Conservation (phyloP, 2,329 filamentous ascomycete species). For the Aspergillus arachidicola region DNA sequence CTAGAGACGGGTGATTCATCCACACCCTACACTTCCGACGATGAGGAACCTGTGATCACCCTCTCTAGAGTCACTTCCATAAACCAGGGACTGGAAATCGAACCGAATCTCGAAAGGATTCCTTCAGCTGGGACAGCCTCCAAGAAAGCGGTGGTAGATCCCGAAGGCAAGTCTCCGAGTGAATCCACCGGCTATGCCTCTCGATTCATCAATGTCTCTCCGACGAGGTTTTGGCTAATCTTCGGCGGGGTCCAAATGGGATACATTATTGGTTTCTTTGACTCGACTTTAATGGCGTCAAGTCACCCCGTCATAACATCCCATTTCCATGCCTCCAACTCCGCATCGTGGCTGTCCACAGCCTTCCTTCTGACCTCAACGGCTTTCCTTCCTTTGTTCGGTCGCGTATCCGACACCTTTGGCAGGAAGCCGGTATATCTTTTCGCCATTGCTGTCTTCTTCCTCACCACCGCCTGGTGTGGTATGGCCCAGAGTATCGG, state of each 20-base stretch:
- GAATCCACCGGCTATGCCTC: conserved; percentile 28
- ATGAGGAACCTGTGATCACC: conserved; percentile 25
- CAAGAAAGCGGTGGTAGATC: conserved; percentile 10
- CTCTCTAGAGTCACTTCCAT: conserved; percentile 31
- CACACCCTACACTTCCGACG: conserved; percentile 10
- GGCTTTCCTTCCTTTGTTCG: conserved; percentile 73
- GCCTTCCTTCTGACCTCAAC: conserved; percentile 77
- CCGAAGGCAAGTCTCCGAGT: conserved; percentile 7
- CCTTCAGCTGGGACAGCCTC: conserved; percentile 17
- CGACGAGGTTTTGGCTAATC: conserved; percentile 62
- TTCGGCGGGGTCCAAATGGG: conserved; percentile 62
- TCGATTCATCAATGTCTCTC: conserved; percentile 42
- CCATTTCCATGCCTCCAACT: conserved; percentile 75
- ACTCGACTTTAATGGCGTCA: conserved; percentile 79
- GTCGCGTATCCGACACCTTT: conserved; percentile 72
- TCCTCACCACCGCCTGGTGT: conserved; percentile 70
- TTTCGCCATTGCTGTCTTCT: conserved; percentile 63
- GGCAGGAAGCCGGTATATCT: conserved; percentile 71
- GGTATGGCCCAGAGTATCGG: conserved; percentile 68
- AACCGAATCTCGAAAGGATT: conserved; percentile 28
- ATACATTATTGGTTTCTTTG: conserved; percentile 65
- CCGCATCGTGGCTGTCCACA: conserved; percentile 80
- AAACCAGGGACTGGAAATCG: conserved; percentile 30
- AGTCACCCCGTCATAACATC: conserved; percentile 80
- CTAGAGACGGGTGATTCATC: conserved; percentile 28